These are phyloP conservation scores for Ustilago hordei DNA, from an alignment of 1,284 basidiomycete species.

Conservation along the genomic window DNA sequence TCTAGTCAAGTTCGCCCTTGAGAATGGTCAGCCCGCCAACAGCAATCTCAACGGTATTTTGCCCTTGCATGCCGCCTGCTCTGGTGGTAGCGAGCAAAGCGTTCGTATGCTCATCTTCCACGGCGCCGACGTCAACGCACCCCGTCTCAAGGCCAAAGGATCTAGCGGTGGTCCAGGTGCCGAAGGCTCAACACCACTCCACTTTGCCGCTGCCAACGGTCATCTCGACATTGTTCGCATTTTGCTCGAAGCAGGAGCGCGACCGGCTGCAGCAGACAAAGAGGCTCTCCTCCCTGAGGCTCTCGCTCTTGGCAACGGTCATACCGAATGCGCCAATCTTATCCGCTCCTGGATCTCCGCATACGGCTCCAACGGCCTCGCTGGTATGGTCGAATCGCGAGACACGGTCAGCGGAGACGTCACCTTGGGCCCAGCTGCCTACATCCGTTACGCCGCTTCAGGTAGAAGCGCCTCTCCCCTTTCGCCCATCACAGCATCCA, in stretches of 20 bases:
- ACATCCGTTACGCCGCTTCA: conserved; percentile 47
- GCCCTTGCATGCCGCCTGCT: conserved; percentile 65
- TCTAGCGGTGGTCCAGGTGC: conserved; percentile 49
- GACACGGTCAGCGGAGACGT: conserved; percentile 47
- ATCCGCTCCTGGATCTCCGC: conserved; percentile 55
- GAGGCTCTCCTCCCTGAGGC: conserved; percentile 57
- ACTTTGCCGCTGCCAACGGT: conserved; percentile 67
- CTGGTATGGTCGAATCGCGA: conserved; percentile 43
- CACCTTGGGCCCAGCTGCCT: conserved; percentile 37
- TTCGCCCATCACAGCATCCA: conserved; percentile 16
- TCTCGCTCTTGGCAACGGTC: conserved; percentile 55
- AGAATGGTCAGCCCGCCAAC: conserved; percentile 63
- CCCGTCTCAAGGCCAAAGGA: conserved; percentile 43
- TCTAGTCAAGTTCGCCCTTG: conserved; percentile 64
- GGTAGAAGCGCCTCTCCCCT: conserved; percentile 22
- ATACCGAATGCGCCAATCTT: conserved; percentile 49
- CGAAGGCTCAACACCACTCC: conserved; percentile 64
- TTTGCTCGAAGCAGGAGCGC: conserved; percentile 62
- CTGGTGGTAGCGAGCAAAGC: conserved; percentile 56
- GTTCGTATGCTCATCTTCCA: conserved; percentile 60
- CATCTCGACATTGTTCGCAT: conserved; percentile 60
- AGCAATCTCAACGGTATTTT: conserved; percentile 62
- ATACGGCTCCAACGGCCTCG: conserved; percentile 56
- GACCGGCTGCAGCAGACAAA: conserved; percentile 55
- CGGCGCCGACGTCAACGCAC: conserved; percentile 65